These are phyloP conservation scores for Forsythia viridissima DNA, from an alignment of 257 asterid genomes.

Conservation along the genomic window DNA sequence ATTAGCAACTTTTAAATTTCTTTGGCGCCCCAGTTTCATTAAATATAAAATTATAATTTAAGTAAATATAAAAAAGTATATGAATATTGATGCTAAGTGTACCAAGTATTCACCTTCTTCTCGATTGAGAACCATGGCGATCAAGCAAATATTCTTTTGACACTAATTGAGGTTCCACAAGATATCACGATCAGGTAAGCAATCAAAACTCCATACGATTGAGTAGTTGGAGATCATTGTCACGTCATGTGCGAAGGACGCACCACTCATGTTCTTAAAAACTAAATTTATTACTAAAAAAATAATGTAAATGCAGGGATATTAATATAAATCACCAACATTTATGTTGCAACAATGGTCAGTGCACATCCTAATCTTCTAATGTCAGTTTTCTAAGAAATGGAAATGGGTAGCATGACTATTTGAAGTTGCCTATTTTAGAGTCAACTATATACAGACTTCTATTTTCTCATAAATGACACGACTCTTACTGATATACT, in stretches of 20 bases:
- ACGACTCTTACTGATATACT: neutral
- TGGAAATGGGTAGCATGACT: constrained; percentile 30
- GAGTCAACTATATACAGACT: neutral
- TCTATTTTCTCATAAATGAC: neutral
- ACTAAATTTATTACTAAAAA: neutral
- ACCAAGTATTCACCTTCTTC: too few relatives aligned
- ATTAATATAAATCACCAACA: constrained; percentile 6
- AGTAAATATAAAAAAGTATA: neutral
- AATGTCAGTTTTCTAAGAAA: constrained; percentile 29
- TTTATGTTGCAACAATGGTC: constrained; percentile 36
- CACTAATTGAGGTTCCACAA: too few relatives aligned
- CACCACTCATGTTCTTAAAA: neutral
- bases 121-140: too few relatives aligned
- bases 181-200: too few relatives aligned
- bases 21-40: neutral
- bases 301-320: neutral
- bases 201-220: too few relatives aligned
- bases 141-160: too few relatives aligned
- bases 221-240: too few relatives aligned
- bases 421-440: constrained; percentile 4
- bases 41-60: constrained; percentile 1
- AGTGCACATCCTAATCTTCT: constrained; percentile 33
- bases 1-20: neutral
- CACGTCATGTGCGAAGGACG: too few relatives aligned
- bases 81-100: too few relatives aligned